These are phyloP conservation scores for Triadica sebifera DNA, from an alignment of 345 rosid genomes.

Conservation along the genomic window DNA sequence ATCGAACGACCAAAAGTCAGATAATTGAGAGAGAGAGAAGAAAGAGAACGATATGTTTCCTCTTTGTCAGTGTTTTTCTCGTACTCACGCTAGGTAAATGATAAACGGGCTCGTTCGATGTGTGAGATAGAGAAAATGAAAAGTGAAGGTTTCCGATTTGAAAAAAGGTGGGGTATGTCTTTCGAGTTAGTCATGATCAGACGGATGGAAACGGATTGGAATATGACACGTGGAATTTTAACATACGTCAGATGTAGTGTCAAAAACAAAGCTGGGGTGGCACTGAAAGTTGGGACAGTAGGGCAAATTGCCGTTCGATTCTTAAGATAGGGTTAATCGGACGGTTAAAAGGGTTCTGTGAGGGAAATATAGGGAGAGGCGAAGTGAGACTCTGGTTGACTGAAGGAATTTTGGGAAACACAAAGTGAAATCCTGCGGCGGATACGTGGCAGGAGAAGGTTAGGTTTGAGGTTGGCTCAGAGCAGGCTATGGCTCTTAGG, in stretches of 20 bases:
- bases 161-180: constrained; percentile 15
- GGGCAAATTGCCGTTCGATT: background rate
- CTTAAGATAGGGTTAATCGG: too few relatives aligned
- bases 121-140: constrained; percentile 10
- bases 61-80: background rate
- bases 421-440: background rate
- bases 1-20: constrained; percentile 10
- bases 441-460: constrained; percentile 20
- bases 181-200: constrained; percentile 21
- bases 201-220: constrained; percentile 18
- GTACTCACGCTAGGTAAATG: constrained; percentile 2
- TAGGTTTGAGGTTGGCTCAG: constrained; percentile 3
- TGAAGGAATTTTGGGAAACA: background rate
- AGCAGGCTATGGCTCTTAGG: constrained; percentile 8
- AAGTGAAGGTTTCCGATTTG: constrained; percentile 28
- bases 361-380: background rate
- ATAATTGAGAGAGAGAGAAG: background rate
- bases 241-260: constrained; percentile 5
- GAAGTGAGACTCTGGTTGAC: background rate
- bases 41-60: constrained; percentile 2
- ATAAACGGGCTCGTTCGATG: background rate
- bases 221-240: constrained; percentile 26
- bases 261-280: background rate
- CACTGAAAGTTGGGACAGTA: background rate
- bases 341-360: constrained; percentile 16